A percentile compares a stretch with the other conserved stretches of the same genome.
Evolutionary conservation across 2,329 filamentous ascomycete genomes (phyloP).

Genomic region (Chrysoporthe austroafricana): DNA sequence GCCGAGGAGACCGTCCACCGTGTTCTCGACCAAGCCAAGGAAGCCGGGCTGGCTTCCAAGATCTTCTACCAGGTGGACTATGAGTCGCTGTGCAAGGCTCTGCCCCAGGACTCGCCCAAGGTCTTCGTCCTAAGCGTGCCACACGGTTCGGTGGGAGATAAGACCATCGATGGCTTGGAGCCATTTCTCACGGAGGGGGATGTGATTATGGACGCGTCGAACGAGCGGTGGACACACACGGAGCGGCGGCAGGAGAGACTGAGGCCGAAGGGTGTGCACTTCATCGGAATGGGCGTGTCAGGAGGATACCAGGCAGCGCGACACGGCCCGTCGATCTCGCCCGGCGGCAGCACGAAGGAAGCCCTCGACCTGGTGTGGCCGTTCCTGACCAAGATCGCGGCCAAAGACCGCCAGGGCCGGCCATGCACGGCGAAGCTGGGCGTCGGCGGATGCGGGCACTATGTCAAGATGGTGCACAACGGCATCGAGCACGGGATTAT

Average conservation of each 20-base stretch:
- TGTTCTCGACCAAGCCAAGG: constrained; percentile 40
- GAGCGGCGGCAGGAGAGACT: constrained; percentile 64
- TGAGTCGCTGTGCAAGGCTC: constrained; percentile 51
- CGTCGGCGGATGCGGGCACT: constrained; percentile 67
- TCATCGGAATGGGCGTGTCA: constrained; percentile 70
- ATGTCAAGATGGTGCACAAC: constrained; percentile 78
- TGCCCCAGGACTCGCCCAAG: constrained; percentile 47
- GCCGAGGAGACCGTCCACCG: constrained; percentile 49
- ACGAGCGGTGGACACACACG: constrained; percentile 69
- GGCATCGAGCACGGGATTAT: constrained; percentile 77
- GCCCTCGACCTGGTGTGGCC: constrained; percentile 64
- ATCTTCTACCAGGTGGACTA: constrained; percentile 47
- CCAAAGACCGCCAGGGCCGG: constrained; percentile 61
- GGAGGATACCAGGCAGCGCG: constrained; percentile 72
- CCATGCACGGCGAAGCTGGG: constrained; percentile 66
- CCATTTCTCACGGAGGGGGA: constrained; percentile 62
- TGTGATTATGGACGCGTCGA: constrained; percentile 70
- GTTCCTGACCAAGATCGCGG: constrained; percentile 62
- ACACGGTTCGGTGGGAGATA: constrained; percentile 46
- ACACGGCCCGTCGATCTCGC: constrained; percentile 69
- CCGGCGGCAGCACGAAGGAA: constrained; percentile 59
- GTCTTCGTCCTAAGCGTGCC: constrained; percentile 58
- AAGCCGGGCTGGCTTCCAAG: constrained; percentile 36
- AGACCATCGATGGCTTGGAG: constrained; percentile 40
- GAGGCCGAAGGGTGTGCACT: constrained; percentile 60